Conservation (phyloP, 1,139 yeast species). For the Torulaspora globosa region DNA sequence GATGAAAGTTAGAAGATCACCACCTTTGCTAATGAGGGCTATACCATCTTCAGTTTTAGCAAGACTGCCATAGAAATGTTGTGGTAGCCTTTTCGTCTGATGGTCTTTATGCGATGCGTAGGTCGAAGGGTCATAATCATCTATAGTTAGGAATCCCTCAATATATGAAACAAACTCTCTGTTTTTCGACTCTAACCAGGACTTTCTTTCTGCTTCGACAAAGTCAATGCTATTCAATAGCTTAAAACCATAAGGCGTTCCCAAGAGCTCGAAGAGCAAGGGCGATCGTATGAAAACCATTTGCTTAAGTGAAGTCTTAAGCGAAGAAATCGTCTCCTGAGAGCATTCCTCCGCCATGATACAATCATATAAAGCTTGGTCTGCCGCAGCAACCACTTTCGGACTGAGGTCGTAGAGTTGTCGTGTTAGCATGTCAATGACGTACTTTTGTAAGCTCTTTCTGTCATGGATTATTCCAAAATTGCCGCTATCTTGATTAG, state of each 20-base stretch:
- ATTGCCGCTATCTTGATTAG: constrained; percentile 10
- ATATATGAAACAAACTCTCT: constrained; percentile 50
- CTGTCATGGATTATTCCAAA: constrained; percentile 20
- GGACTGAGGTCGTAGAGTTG: constrained; percentile 66
- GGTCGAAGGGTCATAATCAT: constrained; percentile 9
- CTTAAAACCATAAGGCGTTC: constrained; percentile 54
- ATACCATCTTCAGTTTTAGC: constrained; percentile 82
- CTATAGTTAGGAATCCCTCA: constrained; percentile 39
- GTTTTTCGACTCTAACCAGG: constrained; percentile 54
- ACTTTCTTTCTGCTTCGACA: constrained; percentile 53
- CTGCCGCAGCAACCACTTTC: constrained; percentile 57
- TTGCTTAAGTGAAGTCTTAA: constrained; percentile 33
- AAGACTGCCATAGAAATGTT: constrained; percentile 75
- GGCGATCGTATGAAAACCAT: constrained; percentile 38
- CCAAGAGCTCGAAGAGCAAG: constrained; percentile 50
- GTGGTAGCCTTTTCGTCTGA: constrained; percentile 40
- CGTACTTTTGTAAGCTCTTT: constrained; percentile 33
- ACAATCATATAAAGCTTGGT: constrained; percentile 45
- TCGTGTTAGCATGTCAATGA: constrained; percentile 51
- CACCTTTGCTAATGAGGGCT: constrained; percentile 44
- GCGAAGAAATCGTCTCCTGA: constrained; percentile 23
- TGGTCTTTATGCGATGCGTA: constrained; percentile 2
- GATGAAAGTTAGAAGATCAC: constrained; percentile 46
- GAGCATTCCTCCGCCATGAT: constrained; percentile 42
- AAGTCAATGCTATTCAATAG: constrained; percentile 50